phyloP scores from a whole-genome alignment of 305 asterid genomes.

The Fraxinus floribunda region DNA sequence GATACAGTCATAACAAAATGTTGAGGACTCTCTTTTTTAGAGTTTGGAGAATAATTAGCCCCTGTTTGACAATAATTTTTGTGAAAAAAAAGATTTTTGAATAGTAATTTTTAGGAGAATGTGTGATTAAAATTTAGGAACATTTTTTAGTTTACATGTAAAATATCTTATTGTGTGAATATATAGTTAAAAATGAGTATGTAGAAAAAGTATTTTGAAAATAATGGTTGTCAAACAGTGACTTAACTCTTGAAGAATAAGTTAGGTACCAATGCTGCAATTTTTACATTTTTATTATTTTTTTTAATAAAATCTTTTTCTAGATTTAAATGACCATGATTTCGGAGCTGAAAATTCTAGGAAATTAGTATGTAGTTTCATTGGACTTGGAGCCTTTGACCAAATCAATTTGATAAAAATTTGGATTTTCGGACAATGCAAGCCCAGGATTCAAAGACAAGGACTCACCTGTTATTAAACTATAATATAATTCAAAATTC shows the following conservation, averaged over 20 bases:
- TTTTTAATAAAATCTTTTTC: not conserved
- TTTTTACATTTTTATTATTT: not conserved
- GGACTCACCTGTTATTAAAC: not conserved
- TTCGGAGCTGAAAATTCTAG: not conserved
- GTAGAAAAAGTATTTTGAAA: not conserved
- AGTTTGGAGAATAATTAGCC: not conserved
- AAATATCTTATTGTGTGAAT: not conserved
- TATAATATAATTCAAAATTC: not conserved
- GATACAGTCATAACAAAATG: not conserved
- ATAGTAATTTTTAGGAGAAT: not conserved
- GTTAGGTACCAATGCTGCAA: not conserved
- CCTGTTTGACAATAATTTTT: not conserved
- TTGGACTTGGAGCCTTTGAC: not conserved
- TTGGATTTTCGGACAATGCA: not conserved
- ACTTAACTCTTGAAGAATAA: not conserved
- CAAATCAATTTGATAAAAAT: not conserved
- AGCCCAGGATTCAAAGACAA: not conserved
- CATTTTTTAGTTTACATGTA: not conserved
- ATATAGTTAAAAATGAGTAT: not conserved
- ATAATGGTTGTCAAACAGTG: not conserved
- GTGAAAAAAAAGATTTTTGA: not conserved
- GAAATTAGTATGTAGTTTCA: not conserved
- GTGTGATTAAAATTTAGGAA: not conserved
- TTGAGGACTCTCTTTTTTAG: not conserved
- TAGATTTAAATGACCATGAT: not conserved